These are phyloP conservation scores for Dianthus caryophyllus DNA, from an alignment of 148 eudicot species.

Conservation along the genomic window DNA sequence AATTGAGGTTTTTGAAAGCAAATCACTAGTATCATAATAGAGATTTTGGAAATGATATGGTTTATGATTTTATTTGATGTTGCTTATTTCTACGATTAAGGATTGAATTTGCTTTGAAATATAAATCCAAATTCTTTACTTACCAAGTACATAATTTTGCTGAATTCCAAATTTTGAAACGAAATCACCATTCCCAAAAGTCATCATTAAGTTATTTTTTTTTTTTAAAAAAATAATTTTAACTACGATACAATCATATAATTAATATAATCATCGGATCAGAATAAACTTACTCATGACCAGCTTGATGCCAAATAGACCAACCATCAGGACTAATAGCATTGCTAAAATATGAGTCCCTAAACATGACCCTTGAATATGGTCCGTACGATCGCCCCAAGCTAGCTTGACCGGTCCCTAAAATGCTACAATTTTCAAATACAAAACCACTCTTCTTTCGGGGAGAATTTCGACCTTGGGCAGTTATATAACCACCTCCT, in stretches of 20 bases:
- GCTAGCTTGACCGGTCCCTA: slow-evolving; percentile 16
- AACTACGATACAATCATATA: background rate
- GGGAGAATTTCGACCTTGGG: slow-evolving; percentile 16
- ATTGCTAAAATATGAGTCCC: background rate
- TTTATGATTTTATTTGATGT: too few species aligned
- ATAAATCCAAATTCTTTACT: too few species aligned
- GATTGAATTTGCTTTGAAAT: too few species aligned
- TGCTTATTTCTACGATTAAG: too few species aligned
- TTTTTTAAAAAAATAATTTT: background rate
- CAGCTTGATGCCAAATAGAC: slow-evolving; percentile 12
- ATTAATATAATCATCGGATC: background rate
- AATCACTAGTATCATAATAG: too few species aligned
- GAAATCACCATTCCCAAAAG: too few species aligned
- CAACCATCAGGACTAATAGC: slow-evolving; percentile 6
- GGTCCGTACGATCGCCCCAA: slow-evolving; percentile 31
- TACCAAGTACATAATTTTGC: too few species aligned
- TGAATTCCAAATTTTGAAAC: too few species aligned
- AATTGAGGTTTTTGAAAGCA: too few species aligned
- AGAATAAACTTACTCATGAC: slow-evolving; percentile 16
- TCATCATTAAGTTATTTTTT: too few species aligned
- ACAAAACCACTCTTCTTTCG: slow-evolving; percentile 17
- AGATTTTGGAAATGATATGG: too few species aligned
- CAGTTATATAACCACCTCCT: slow-evolving; percentile 18
- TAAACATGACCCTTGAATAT: slow-evolving; percentile 14
- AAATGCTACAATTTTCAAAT: slow-evolving; percentile 27